Base-by-base conservation (phyloP, 305 asterid genomes). In the Stenogyne calaminthoides region DNA sequence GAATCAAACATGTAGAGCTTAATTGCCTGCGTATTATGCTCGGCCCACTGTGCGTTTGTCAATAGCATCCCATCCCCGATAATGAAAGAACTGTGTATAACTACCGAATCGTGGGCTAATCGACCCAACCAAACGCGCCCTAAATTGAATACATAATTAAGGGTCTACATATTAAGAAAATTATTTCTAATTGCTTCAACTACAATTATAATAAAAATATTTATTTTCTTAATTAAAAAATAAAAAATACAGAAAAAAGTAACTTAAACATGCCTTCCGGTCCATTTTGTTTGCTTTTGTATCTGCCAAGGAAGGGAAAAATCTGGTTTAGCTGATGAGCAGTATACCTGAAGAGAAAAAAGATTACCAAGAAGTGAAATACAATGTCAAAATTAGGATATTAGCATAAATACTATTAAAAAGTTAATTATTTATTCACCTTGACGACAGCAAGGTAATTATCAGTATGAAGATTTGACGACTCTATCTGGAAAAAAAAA, bases 271-370 rank as follows among this genome's bases (percentile, higher is more conserved):
- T 94, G 87, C 99, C 99, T 94, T 81, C 99, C 99, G 22, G 99
- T 94, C 80, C 98, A 90, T 66, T 97, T 89, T 65, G 77, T 88
- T 77, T 91, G 98, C 72, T 96, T 85, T 77, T 94, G 98, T 78
- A 91, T 92, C 86, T 94, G 99, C 98, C 99, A 91, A 9, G 99
- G 99, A 71, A 94, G 99, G 79, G 99, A 94, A 82, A 91, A 90
- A 77, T 94, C 97, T 1, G 99, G 98, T 56, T 89, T 95, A 27
- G 99, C 90, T 73, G 91, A 98, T 19, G 95, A 90, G 81, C 98
- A 91, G 80, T 90, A 91, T 46, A 94, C 97, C 98, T 94, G 32
- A 52, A 14, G 32, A 3, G 36, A 22, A 6, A 25, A 72, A 64
- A 12, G 5, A 25, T 25, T 12, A 39, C 49, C 29, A 11, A 52